phyloP scores from a whole-genome alignment of 805 yeast genomes.

The Hermanozyma aechmeae region DNA sequence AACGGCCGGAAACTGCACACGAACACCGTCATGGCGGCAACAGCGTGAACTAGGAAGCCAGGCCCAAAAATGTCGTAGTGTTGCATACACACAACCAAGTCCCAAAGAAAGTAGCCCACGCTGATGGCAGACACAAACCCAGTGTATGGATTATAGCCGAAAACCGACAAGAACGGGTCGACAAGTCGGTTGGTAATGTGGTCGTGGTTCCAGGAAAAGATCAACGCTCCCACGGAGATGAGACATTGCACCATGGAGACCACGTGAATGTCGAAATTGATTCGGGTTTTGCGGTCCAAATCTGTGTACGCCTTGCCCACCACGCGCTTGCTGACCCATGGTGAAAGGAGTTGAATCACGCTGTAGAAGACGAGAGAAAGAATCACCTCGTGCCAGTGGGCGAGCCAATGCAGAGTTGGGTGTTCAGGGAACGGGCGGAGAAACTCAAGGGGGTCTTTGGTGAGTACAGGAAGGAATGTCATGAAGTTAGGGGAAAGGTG shows the following conservation, averaged over 20 bases:
- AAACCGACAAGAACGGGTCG: constrained; percentile 36
- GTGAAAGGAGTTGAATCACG: constrained; percentile 42
- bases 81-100: constrained; percentile 55
- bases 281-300: constrained; percentile 35
- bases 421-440: constrained; percentile 38
- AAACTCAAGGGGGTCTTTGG: constrained; percentile 34
- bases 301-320: constrained; percentile 49
- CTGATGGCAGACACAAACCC: constrained; percentile 68
- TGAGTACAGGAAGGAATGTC: constrained; percentile 14
- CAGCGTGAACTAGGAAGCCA: constrained; percentile 77
- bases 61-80: constrained; percentile 65
- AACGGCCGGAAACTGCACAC: constrained; percentile 50
- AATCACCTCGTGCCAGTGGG: constrained; percentile 73
- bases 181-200: constrained; percentile 24
- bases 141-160: constrained; percentile 68
- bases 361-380: constrained; percentile 55
- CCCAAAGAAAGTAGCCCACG: constrained; percentile 90
- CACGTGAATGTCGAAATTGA: constrained; percentile 84
- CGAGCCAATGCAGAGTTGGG: constrained; percentile 32
- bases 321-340: constrained; percentile 35
- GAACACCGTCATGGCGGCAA: constrained; percentile 73
- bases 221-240: constrained; percentile 46
- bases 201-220: constrained; percentile 59
- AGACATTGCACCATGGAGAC: constrained; percentile 82
- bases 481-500: too few relatives aligned